Conservation (phyloP, 2,329 filamentous ascomycete species). For the Myriosclerotinia duriaeana region DNA sequence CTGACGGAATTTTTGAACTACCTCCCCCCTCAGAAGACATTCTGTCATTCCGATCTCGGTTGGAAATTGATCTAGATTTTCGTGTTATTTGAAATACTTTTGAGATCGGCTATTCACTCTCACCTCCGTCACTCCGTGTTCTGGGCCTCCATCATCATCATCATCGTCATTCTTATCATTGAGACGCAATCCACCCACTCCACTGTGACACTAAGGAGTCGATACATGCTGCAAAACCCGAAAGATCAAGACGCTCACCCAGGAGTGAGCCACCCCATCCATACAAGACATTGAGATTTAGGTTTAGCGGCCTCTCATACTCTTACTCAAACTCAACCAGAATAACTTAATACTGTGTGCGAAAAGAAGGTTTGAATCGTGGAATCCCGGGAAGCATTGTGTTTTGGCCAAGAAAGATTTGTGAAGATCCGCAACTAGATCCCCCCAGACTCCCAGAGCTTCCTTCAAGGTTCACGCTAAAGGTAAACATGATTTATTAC, state of each 20-base stretch:
- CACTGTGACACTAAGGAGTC: background rate
- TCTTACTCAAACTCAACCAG: no score
- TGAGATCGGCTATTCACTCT: background rate
- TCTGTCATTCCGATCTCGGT: background rate
- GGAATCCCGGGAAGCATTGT: no score
- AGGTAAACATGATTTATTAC: background rate
- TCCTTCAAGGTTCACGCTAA: background rate
- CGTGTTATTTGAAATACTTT: constrained; percentile 2
- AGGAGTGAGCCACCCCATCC: no score
- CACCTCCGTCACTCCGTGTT: background rate
- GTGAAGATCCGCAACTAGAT: constrained; percentile 16
- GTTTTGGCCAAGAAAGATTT: no score
- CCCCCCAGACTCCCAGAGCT: background rate
- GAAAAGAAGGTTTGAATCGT: no score
- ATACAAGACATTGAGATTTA: no score
- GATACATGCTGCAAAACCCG: no score
- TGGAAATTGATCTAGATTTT: background rate
- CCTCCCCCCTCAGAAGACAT: background rate
- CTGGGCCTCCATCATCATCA: background rate
- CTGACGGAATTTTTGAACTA: background rate
- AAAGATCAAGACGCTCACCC: background rate
- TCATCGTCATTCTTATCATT: background rate
- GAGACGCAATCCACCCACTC: background rate
- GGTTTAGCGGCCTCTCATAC: no score
- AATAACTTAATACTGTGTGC: no score